Evolutionary conservation across 345 rosid genomes (phyloP), one percentile per base, ranked within the genome.

Genomic region (Turnera subulata): DNA sequence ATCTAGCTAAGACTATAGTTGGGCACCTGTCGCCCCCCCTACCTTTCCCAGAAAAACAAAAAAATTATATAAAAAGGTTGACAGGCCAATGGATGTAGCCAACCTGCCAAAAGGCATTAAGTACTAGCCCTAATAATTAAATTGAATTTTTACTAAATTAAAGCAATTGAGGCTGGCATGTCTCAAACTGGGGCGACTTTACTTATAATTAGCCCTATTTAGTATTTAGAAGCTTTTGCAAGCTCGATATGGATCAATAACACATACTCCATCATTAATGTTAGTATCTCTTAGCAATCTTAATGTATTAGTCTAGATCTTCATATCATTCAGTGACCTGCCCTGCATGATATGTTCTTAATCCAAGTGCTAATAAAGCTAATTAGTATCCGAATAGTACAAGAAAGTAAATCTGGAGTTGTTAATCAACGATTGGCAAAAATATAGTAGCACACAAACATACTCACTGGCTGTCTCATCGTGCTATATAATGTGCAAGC

Each of bases 401-500:
- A 22, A 24, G n/a, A n/a, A n/a, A n/a, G 22, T 14, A 23, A 12
- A 38, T 12, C 17, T 35, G 7, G 22, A 60, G 49, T 50, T 22
- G 64, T 50, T 60, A 19, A 60, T 38, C 64, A 60, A 49, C 39
- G 52, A 70, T 50, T 49, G 70, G 54, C 54, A 23, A 29, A 45
- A 40, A 48, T 40, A 62, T 17, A 50, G 38, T 38, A 39, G 23
- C 42, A 26, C 22, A 33, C 20, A 57, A 15, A 29, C 46, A 46
- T 29, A 29, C 50, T 46, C 61, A 18, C 33, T 55, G 67, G 56
- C 43, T 51, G 50, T 40, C 50, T 29, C 35, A 29, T 8, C 4
- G 35, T 29, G 4, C 35, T 8, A 47, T 43, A 65, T 59, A 40
- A 72, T 63, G 62, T 53, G 65, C 62, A 53, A 13, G 65, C 72